Evolutionary conservation across 1,284 basidiomycete genomes (phyloP), one percentile per base, ranked within the genome.

Genomic region (Sporisorium exsertum): DNA sequence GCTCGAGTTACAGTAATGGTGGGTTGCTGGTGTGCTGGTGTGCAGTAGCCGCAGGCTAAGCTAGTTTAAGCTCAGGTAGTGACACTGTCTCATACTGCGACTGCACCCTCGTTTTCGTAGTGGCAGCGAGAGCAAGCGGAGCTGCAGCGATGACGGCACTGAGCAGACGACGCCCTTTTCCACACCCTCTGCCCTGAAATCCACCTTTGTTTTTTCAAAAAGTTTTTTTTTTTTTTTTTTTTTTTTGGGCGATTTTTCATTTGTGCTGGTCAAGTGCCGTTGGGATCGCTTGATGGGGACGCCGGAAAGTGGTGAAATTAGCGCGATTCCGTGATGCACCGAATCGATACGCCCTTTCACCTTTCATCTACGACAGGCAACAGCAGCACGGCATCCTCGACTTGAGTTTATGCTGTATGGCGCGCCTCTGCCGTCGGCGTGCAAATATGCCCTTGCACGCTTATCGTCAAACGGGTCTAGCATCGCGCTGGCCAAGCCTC

Each of bases 131-230:
- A n/a, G 40, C 7, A 26, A 64, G 49, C 64, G 52, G 56, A 59
- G 42, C 45, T 65, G 68, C 63, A 61, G n/a, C 59, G 64, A 65
- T 72, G 69, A 72, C 69, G 64, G 55, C 64, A 72, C 69, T 49
- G 55, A 47, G 60, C 69, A 58, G 57, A 27, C 33, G 35, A 18
- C 10, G 29, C 10, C 13, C 53, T 29, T 29, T 29, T 42, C 27
- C 20, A 27, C 24, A 27, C 59, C 46, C 59, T 62, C 59, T 72
- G 58, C 68, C 62, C 62, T 27, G 10, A 8, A 43, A 27, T 42
- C 55, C 33, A 37, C 47, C 43, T 20, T 54, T 49, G 47, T 20
- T 16, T 58, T 33, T n/a, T n/a, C n/a, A n/a, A n/a, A n/a, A n/a
- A n/a, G 33, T 37, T 49, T 27, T 35, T 47, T 26, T 18, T 37